These are phyloP conservation scores for Panellus pusillus DNA, from an alignment of 768 basidiomycete species.

Conservation along the genomic window DNA sequence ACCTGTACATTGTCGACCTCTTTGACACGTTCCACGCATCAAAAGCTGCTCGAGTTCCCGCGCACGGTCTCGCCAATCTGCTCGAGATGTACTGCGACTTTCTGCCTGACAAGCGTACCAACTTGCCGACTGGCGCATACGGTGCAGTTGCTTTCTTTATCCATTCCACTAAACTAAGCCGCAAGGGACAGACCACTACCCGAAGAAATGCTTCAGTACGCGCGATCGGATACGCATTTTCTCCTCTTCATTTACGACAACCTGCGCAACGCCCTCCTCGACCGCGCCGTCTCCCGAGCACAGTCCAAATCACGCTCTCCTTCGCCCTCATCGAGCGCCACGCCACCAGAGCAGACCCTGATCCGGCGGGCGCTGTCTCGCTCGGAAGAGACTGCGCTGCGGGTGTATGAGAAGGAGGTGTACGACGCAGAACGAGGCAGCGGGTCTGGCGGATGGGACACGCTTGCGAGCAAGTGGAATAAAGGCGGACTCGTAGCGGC, in stretches of 20 bases:
- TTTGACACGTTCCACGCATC: conserved; percentile 98
- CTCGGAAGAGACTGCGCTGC: conserved; percentile 76
- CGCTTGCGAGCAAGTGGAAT: conserved; percentile 81
- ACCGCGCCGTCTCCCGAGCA: conserved; percentile 48
- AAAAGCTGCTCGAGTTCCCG: conserved; percentile 79
- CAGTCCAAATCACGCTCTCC: conserved; percentile 43
- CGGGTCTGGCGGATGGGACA: conserved; percentile 77
- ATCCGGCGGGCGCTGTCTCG: conserved; percentile 66
- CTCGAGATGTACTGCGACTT: conserved; percentile 90
- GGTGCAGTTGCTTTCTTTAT: conserved; percentile 40
- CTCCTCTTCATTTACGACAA: conserved; percentile 91
- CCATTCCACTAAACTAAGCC: background rate
- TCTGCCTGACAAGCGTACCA: conserved; percentile 92
- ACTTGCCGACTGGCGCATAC: conserved; percentile 95
- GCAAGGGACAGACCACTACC: conserved; percentile 63
- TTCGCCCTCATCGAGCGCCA: conserved; percentile 21
- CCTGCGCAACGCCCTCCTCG: conserved; percentile 84
- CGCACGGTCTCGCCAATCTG: conserved; percentile 82
- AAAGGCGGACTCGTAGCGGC: conserved; percentile 50
- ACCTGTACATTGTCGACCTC: conserved; percentile 90
- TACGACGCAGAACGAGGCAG: conserved; percentile 68
- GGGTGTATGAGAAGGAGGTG: conserved; percentile 63
- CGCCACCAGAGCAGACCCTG: conserved; percentile 36
- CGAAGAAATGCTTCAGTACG: conserved; percentile 87
- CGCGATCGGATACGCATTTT: conserved; percentile 95